Percentiles rank a stretch among this genome's conserved stretches.
Conservation (phyloP, 2,329 filamentous ascomycete genomes). For the Teratosphaeria pseudoeucalypti region DNA sequence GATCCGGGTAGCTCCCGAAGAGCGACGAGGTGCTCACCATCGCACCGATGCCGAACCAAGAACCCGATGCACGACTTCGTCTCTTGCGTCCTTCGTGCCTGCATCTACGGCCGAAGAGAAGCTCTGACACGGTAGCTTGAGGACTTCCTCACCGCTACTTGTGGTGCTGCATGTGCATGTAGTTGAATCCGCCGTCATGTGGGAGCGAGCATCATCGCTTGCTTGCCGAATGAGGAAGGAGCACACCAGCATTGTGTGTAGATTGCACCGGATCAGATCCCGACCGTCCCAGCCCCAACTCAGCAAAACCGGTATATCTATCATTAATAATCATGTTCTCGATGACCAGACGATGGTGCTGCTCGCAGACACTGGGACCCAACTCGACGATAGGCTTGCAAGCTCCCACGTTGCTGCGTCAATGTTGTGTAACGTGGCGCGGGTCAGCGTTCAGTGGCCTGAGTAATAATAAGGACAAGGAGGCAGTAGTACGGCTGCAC, state of each 20-base stretch:
- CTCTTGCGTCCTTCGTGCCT: neutral
- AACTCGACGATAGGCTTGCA: conserved; percentile 6
- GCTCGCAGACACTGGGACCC: neutral
- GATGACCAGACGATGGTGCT: no score
- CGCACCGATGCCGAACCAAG: neutral
- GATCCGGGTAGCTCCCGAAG: neutral
- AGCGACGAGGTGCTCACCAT: neutral
- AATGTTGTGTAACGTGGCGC: neutral
- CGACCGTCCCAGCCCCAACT: no score
- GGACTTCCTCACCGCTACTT: neutral
- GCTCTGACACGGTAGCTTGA: neutral
- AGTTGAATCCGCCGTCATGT: no score
- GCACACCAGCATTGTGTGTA: no score
- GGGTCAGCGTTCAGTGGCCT: neutral
- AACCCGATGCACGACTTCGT: neutral
- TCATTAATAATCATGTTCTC: no score
- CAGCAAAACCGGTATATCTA: no score
- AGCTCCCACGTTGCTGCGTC: conserved; percentile 3
- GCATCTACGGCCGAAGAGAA: neutral
- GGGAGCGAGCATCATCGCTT: no score
- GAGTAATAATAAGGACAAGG: neutral
- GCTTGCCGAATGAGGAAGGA: no score
- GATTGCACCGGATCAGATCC: no score
- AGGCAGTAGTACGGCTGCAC: neutral
- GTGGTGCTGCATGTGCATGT: neutral